These are phyloP conservation scores for Acanthamoeba castellanii DNA, from an alignment of 208 protist species.

Conservation along the genomic window DNA sequence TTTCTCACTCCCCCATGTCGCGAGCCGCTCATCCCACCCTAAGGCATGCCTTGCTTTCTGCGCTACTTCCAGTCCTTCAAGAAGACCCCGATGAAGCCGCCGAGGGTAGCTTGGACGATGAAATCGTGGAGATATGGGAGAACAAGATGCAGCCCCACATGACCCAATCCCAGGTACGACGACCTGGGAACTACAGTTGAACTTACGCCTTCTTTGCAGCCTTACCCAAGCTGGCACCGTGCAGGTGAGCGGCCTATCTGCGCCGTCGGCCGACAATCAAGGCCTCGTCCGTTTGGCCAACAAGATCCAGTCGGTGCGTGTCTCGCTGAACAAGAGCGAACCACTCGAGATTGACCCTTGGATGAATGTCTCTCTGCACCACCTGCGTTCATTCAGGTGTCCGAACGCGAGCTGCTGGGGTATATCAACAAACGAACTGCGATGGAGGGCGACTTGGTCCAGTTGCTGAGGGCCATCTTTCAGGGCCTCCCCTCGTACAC, in stretches of 20 bases:
- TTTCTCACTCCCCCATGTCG: neutral
- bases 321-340: neutral
- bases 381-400: neutral
- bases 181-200: neutral
- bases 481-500: conserved; percentile 44
- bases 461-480: conserved; percentile 40
- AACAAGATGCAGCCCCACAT: conserved; percentile 49
- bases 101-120: conserved; percentile 37
- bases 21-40: neutral
- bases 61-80: conserved; percentile 18
- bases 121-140: conserved; percentile 69
- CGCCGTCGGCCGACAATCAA: conserved; percentile 21
- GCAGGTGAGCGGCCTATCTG: neutral
- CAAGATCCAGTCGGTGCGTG: conserved; percentile 28
- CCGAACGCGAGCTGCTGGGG: neutral
- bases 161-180: neutral
- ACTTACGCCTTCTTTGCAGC: neutral
- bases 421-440: conserved; percentile 54
- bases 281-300: conserved; percentile 36
- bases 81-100: conserved; percentile 27
- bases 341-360: neutral
- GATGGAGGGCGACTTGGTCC: conserved; percentile 29
- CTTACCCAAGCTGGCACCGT: neutral
- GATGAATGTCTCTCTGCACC: neutral
- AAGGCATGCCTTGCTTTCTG: neutral